phyloP scores from a whole-genome alignment of 2,329 filamentous ascomycete species.

The Microascus cirrosus region DNA sequence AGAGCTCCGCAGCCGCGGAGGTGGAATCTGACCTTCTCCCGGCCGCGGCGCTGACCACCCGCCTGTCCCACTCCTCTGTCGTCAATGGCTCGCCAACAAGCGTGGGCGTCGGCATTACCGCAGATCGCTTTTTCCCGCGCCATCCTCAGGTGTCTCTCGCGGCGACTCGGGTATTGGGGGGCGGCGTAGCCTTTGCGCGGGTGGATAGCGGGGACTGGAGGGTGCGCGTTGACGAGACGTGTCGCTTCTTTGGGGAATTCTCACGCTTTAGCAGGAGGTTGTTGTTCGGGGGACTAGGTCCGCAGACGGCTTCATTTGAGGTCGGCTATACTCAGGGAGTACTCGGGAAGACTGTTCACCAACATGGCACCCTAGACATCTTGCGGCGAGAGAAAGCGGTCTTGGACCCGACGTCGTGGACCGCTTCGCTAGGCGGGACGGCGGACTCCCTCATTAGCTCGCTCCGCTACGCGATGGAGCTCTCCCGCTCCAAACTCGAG shows the following conservation, averaged over 20 bases:
- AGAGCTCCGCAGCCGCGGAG: slow-evolving; percentile 16
- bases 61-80: slow-evolving; percentile 18
- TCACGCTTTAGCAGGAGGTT: slow-evolving; percentile 17
- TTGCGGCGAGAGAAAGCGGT: slow-evolving; percentile 18
- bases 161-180: slow-evolving; percentile 9
- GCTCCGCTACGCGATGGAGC: slow-evolving; percentile 22
- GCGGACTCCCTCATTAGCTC: slow-evolving; percentile 20
- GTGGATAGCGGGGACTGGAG: slow-evolving; percentile 31
- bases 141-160: slow-evolving; percentile 2
- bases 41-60: slow-evolving; percentile 21
- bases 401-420: slow-evolving; percentile 27
- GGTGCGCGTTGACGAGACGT: slow-evolving; percentile 15
- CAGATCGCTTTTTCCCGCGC: slow-evolving; percentile 7
- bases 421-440: slow-evolving; percentile 20
- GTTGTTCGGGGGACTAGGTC: slow-evolving; percentile 16
- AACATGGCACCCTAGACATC: slow-evolving; percentile 14
- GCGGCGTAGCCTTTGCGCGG: slow-evolving; percentile 24
- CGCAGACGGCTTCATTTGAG: slow-evolving; percentile 24
- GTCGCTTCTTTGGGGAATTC: slow-evolving; percentile 20
- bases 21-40: slow-evolving; percentile 27
- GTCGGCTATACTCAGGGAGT: slow-evolving; percentile 25
- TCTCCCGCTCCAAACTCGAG: slow-evolving; percentile 25
- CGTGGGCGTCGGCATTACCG: slow-evolving; percentile 22
- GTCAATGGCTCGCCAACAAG: slow-evolving; percentile 18
- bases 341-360: slow-evolving; percentile 6